These are phyloP conservation scores for Ganoderma sinense DNA, from an alignment of 1,284 basidiomycete genomes.

Conservation along the genomic window DNA sequence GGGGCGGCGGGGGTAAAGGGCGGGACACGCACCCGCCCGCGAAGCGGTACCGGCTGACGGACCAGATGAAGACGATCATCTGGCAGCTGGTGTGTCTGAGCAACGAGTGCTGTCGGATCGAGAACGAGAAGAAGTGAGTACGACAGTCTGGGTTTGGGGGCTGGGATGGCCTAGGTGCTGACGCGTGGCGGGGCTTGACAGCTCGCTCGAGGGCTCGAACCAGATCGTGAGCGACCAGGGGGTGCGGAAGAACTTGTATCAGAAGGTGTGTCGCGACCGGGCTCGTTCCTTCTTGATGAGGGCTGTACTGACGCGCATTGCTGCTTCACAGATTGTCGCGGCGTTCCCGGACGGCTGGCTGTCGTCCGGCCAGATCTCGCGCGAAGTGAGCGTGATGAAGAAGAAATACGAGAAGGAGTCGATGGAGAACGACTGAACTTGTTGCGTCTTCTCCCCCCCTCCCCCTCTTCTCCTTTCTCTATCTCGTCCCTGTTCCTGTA, in stretches of 20 bases:
- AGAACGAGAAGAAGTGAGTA: constrained; percentile 86
- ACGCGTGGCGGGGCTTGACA: constrained; percentile 36
- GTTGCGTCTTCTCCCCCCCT: no score
- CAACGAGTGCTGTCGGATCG: constrained; percentile 81
- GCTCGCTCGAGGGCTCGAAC: constrained; percentile 69
- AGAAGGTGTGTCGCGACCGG: constrained; percentile 55
- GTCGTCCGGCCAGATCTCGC: constrained; percentile 54
- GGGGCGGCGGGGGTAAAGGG: constrained; percentile 38
- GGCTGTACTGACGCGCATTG: background rate
- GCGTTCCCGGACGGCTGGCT: constrained; percentile 83
- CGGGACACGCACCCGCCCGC: constrained; percentile 64
- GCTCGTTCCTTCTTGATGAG: background rate
- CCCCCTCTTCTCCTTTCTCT: background rate
- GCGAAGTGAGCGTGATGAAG: constrained; percentile 80
- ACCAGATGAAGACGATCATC: constrained; percentile 76
- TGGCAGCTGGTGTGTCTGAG: constrained; percentile 83
- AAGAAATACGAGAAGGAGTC: constrained; percentile 74
- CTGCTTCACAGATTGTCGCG: constrained; percentile 62
- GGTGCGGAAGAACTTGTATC: constrained; percentile 76
- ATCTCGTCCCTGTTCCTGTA: background rate
- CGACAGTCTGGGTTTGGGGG: background rate
- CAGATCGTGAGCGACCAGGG: constrained; percentile 82
- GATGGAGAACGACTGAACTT: constrained; percentile 54
- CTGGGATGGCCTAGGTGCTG: constrained; percentile 6
- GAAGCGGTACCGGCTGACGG: constrained; percentile 78